These are phyloP conservation scores for Oxytropis ochrocephala DNA, from an alignment of 306 rosid species.

Conservation along the genomic window DNA sequence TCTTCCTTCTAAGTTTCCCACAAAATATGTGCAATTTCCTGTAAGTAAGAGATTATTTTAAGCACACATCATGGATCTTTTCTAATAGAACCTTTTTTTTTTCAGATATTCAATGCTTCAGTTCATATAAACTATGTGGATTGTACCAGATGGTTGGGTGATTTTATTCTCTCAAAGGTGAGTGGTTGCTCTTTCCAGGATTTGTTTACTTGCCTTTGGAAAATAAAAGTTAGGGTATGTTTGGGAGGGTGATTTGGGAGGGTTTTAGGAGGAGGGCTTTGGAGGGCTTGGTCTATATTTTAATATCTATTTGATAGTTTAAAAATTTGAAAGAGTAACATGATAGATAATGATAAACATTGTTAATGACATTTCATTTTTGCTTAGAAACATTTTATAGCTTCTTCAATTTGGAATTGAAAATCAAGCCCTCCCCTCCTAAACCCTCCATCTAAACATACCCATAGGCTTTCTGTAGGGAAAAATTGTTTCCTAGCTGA, in stretches of 20 bases:
- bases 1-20: constrained; percentile 90
- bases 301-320: too few relatives aligned
- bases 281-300: too few relatives aligned
- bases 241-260: too few relatives aligned
- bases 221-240: not conserved
- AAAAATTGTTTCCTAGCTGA: too few relatives aligned
- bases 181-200: constrained; percentile 20
- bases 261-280: too few relatives aligned
- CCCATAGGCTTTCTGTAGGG: not conserved
- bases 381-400: too few relatives aligned
- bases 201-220: not conserved
- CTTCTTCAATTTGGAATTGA: too few relatives aligned
- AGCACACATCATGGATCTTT: constrained; percentile 12
- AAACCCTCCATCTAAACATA: too few relatives aligned
- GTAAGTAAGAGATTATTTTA: constrained; percentile 44
- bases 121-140: constrained; percentile 92
- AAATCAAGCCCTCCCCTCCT: too few relatives aligned
- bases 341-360: too few relatives aligned
- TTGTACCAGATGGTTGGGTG: constrained; percentile 99
- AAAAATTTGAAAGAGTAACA: too few relatives aligned
- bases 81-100: constrained; percentile 23
- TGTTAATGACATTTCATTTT: too few relatives aligned
- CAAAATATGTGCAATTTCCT: constrained; percentile 94
- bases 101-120: constrained; percentile 73
- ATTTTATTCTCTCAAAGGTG: constrained; percentile 93